Conservation (phyloP, 2,329 filamentous ascomycete species). For the Colletotrichum melonis region DNA sequence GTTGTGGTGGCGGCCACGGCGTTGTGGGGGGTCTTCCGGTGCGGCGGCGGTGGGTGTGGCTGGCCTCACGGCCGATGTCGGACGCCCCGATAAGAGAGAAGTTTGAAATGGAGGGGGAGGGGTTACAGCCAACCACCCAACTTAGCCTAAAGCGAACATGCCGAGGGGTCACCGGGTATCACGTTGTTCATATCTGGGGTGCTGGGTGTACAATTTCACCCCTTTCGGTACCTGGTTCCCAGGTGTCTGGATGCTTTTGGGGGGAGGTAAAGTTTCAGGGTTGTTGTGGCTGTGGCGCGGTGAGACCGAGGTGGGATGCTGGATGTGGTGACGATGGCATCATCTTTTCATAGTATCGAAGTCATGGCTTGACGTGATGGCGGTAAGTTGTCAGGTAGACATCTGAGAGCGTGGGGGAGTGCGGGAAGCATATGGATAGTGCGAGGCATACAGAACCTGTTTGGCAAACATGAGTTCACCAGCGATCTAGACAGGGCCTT, state of each 20-base stretch:
- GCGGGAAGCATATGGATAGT: background rate
- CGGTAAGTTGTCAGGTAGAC: background rate
- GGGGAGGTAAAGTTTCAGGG: background rate
- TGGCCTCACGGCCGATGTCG: constrained; percentile 26
- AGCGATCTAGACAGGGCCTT: no score
- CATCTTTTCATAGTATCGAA: no score
- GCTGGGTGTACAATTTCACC: no score
- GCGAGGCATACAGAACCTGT: background rate
- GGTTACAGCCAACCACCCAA: background rate
- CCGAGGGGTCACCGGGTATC: background rate
- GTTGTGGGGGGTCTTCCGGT: background rate
- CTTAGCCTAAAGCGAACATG: background rate
- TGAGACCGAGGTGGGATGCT: no score
- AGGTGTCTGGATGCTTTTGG: background rate
- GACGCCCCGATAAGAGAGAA: background rate
- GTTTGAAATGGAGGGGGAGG: background rate
- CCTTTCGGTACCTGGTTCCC: background rate
- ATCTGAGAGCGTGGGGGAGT: background rate
- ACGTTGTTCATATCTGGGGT: no score
- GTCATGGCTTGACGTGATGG: background rate
- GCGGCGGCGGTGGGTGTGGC: background rate
- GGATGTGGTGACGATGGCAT: no score
- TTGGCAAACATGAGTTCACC: background rate
- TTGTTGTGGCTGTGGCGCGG: background rate
- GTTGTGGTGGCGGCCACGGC: constrained; percentile 1